phyloP scores from a whole-genome alignment of 495 filamentous ascomycete genomes.

The Cryomyces minteri region DNA sequence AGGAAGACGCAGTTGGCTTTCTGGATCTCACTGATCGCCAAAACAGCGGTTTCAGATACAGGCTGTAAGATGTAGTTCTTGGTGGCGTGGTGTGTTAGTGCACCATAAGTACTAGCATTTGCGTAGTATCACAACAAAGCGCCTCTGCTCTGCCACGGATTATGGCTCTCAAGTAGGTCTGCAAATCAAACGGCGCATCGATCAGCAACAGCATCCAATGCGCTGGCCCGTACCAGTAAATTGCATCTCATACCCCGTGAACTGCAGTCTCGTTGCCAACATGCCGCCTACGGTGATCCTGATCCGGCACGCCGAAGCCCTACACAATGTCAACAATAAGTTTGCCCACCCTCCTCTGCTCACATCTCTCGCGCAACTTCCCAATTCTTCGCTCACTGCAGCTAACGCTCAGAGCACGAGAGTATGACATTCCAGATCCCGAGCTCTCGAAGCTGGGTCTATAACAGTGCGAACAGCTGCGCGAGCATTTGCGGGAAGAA shows the following conservation, averaged over 20 bases:
- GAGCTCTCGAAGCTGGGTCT: constrained; percentile 32
- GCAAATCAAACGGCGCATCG: too few species aligned
- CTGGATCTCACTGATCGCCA: neutral
- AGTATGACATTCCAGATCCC: constrained; percentile 35
- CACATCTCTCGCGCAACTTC: neutral
- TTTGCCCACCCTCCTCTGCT: neutral
- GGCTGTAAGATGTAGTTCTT: too few species aligned
- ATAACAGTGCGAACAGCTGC: constrained; percentile 30
- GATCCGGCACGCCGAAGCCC: constrained; percentile 38
- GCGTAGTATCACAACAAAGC: too few species aligned
- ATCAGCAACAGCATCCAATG: too few species aligned
- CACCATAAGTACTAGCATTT: too few species aligned
- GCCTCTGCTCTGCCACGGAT: too few species aligned
- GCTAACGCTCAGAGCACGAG: constrained; percentile 16
- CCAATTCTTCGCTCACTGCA: neutral
- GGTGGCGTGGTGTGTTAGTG: too few species aligned
- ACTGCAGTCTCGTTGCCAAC: neutral
- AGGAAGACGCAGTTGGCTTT: neutral
- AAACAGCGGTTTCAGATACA: constrained; percentile 1
- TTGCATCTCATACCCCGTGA: too few species aligned
- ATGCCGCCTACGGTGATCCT: constrained; percentile 43
- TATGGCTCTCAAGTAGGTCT: too few species aligned
- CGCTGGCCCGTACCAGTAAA: too few species aligned
- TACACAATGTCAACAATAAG: constrained; percentile 26
- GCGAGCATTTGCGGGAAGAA: constrained; percentile 24